phyloP scores from a whole-genome alignment of 768 basidiomycete genomes.

The Auriscalpium orientale region DNA sequence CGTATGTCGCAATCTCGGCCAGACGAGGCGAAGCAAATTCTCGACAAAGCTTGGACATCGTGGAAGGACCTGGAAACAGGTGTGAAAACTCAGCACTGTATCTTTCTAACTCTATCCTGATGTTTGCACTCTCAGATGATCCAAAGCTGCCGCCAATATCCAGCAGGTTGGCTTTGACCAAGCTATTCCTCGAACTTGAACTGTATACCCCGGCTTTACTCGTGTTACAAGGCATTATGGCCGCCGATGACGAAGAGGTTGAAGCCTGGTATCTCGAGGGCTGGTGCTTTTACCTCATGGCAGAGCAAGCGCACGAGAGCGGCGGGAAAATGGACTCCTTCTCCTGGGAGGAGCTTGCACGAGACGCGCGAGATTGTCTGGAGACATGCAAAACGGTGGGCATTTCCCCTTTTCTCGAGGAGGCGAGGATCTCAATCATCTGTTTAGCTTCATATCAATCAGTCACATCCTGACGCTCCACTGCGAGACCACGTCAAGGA shows the following conservation, averaged over 20 bases:
- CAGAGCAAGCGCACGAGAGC: conserved; percentile 58
- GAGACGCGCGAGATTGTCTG: conserved; percentile 72
- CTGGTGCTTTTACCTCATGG: conserved; percentile 86
- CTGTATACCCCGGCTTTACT: conserved; percentile 66
- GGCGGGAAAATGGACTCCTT: conserved; percentile 38
- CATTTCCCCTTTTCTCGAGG: background rate
- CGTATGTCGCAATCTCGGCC: conserved; percentile 81
- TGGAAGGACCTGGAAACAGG: conserved; percentile 66
- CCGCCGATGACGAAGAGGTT: conserved; percentile 76
- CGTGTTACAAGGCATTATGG: conserved; percentile 72
- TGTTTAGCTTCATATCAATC: conserved; percentile 58
- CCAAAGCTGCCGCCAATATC: conserved; percentile 64
- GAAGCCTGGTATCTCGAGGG: conserved; percentile 95
- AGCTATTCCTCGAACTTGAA: conserved; percentile 71
- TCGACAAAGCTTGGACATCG: conserved; percentile 58
- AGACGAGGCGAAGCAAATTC: conserved; percentile 69
- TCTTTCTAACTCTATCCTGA: conserved; percentile 9
- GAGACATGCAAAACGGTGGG: conserved; percentile 76
- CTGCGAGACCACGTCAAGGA: conserved; percentile 71
- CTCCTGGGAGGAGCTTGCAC: conserved; percentile 71
- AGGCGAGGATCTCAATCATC: background rate
- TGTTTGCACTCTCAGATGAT: conserved; percentile 40
- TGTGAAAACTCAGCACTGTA: conserved; percentile 10
- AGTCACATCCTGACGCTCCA: conserved; percentile 70
- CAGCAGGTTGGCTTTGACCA: conserved; percentile 65